phyloP scores from a whole-genome alignment of 257 asterid species.

The Catharanthus roseus region DNA sequence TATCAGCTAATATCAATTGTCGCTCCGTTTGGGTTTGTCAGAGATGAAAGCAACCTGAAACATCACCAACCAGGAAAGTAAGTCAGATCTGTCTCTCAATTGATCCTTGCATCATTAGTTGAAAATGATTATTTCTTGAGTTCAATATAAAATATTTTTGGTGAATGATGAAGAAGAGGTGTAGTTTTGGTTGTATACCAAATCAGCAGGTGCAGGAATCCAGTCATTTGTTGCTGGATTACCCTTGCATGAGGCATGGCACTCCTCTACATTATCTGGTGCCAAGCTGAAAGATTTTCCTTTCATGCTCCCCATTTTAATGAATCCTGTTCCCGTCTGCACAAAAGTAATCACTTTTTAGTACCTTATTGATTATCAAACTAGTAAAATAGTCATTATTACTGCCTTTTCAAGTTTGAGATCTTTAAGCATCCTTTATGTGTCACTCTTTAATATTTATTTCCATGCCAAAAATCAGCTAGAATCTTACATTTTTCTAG shows the following conservation, averaged over 20 bases:
- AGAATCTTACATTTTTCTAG: too few relatives aligned
- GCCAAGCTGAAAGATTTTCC: slow-evolving; percentile 38
- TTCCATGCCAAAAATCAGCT: too few relatives aligned
- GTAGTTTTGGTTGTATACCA: slow-evolving; percentile 23
- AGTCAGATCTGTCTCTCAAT: background rate
- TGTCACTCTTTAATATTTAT: too few relatives aligned
- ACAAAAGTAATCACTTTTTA: background rate
- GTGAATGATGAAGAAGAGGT: background rate
- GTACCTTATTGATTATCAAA: background rate
- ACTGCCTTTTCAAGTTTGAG: too few relatives aligned
- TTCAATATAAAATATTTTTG: too few relatives aligned
- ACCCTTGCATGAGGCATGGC: slow-evolving; percentile 57
- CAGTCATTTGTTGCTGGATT: slow-evolving; percentile 99
- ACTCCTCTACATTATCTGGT: slow-evolving; percentile 41
- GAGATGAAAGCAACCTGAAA: slow-evolving; percentile 44
- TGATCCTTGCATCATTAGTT: background rate
- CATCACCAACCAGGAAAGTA: background rate
- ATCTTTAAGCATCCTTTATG: too few relatives aligned
- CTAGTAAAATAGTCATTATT: too few relatives aligned
- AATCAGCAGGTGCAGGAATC: slow-evolving; percentile 54
- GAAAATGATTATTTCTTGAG: too few relatives aligned
- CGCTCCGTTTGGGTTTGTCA: slow-evolving; percentile 50
- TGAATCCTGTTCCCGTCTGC: slow-evolving; percentile 94
- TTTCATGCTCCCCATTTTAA: slow-evolving; percentile 38
- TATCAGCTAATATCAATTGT: slow-evolving; percentile 13